Evolutionary conservation across 495 filamentous ascomycete species (phyloP).

Genomic region (Penicillium dipodomyicola): DNA sequence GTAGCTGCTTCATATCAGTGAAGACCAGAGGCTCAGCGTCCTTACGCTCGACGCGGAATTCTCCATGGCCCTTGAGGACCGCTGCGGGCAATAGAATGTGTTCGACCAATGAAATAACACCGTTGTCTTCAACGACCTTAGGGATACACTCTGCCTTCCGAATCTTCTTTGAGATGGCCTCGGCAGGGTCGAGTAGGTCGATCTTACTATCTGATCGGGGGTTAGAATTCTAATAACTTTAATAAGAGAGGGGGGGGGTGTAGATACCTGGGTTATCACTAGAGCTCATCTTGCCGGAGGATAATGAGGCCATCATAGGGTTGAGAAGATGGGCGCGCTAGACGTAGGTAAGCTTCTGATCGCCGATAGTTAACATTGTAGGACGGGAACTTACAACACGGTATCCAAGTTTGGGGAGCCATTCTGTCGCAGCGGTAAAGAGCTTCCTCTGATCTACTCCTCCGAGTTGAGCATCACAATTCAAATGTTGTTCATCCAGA

Average conservation of each 20-base stretch:
- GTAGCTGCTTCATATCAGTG: constrained; percentile 59
- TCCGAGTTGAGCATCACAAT: no score
- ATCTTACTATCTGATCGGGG: constrained; percentile 57
- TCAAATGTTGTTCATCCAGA: no score
- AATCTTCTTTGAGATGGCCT: constrained; percentile 68
- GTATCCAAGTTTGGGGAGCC: no score
- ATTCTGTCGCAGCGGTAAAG: no score
- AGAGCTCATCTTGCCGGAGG: constrained; percentile 58
- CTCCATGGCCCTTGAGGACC: constrained; percentile 21
- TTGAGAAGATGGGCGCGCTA: no score
- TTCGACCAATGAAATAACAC: constrained; percentile 73
- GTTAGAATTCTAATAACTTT: constrained; percentile 1
- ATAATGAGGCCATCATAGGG: no score
- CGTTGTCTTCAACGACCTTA: constrained; percentile 71
- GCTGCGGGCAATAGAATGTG: constrained; percentile 70
- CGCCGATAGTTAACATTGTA: no score
- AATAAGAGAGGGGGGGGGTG: no score
- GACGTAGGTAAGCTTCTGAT: no score
- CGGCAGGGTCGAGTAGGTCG: constrained; percentile 71
- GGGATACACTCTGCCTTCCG: constrained; percentile 70
- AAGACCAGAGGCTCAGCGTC: constrained; percentile 72
- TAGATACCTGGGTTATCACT: constrained; percentile 18
- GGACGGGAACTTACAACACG: no score
- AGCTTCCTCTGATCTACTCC: no score
- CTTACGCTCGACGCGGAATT: constrained; percentile 26